Base-by-base conservation (phyloP, 2,329 filamentous ascomycete genomes). In the Alternaria tenuissima region DNA sequence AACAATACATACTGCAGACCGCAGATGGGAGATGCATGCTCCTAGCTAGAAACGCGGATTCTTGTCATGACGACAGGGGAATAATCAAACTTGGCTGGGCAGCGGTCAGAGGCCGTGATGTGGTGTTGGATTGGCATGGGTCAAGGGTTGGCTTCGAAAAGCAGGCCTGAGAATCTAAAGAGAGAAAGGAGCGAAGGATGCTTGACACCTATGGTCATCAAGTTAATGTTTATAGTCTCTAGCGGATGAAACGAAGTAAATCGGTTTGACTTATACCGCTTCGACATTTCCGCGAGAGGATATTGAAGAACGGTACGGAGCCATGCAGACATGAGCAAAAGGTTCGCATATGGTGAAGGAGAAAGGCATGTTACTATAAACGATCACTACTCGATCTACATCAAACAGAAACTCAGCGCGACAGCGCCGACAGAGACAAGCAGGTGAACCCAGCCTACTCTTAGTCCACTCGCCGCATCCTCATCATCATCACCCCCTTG, bases 41-140 rank as follows among this genome's bases (percentile, higher is more conserved):
- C 14, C 24, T 70, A 12, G 66, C 49, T 3, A 57, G 55, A 36
- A 60, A 60, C 22, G 57, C 41, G 1, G 63, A 61, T 9, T 52
- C 59, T 24, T 24, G 7, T 30, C 32, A 20, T 8, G 12, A n/a
- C 3, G 49, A 49, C 4, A 28, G 9, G 14, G 18, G 30, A 16
- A n/a, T 4, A 24, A 51, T 63, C 14, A 48, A 52, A 12, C 51
- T 71, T 26, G 67, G 68, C 3, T 71, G 67, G 65, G 67, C 67
- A 8, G 67, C 64, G 8, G 41, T 69, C 12, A 60, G 66, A 26
- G 68, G 68, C 7, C 57, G 60, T 20, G 34, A 52, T 7, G 43
- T 70, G 5, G 57, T 69, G 38, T 39, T 71, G 20, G 68, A 71
- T 43, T 59, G 60, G 56, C 54, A 26, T 22, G 52, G 38, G 16